Evolutionary conservation across 208 protist species (phyloP), one percentile per base, ranked within the genome.

Genomic region (Blastocrithidia nonstop): DNA sequence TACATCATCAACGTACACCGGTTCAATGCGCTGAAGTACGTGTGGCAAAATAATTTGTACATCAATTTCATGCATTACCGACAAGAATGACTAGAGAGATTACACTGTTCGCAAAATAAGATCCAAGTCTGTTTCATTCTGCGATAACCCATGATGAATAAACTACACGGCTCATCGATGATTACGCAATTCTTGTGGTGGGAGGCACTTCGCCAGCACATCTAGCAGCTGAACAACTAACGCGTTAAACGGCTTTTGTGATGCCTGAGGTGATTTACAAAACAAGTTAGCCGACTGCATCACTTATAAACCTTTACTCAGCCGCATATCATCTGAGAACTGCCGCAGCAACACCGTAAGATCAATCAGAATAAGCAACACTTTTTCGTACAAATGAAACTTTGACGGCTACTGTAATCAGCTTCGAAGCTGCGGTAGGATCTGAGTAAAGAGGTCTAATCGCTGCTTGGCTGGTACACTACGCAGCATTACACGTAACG

Each of bases 131-230:
- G 65, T 71, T 43, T 87, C 86, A 53, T 88, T 83, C 49, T 88
- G 83, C 13, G 73, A 83, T 11, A 93, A 66, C 4, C 83, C 73
- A 58, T 93, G 78, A 45, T 93, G 79, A 54, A 88, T 86, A 54
- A 88, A 93, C 62, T 86, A 78, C n/a, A 88, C 66, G 20, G 83
- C 71, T 79, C 83, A 93, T 3, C 79, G 57, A 49, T 91, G 67
- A 54, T 85, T 66, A n/a, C 74, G 76, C 42, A 33, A 29, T 73
- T 89, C 88, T 49, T 93, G 76, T 42, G 85, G 74, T 2, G 83
- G 76, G 16, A 93, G 56, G 26, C 64, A 62, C 16, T 71, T 64
- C 3, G 78, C 83, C 0, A 93, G 67, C 28, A 69, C 73, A 56
- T 88, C 78, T 1, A 93, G 61, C 17, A 93, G 52, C 63, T 93